Percentiles rank a stretch among this genome's conserved stretches.
Evolutionary conservation across 164 flowering plant genomes (phyloP).

Genomic region (Vitis cinerea): DNA sequence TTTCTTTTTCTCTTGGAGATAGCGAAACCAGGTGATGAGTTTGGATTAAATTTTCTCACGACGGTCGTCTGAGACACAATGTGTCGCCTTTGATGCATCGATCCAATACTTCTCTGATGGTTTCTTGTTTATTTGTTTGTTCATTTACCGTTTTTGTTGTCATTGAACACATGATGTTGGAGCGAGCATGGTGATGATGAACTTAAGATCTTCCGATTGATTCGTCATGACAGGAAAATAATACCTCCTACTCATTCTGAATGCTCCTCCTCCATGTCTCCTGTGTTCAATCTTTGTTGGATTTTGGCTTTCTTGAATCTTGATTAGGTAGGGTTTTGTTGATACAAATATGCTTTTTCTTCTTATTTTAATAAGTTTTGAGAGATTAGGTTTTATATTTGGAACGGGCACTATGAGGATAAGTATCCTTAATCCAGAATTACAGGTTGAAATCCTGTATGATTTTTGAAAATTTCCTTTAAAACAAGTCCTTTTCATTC

Average conservation of each 20-base stretch:
- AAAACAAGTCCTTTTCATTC: conserved; percentile 37
- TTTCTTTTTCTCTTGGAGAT: too few species aligned
- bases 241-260: conserved; percentile 43
- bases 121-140: conserved; percentile 1
- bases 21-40: conserved; percentile 34
- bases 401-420: conserved; percentile 19
- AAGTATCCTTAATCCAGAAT: neutral
- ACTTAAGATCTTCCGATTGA: conserved; percentile 13
- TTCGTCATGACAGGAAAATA: conserved; percentile 12
- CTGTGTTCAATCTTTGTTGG: neutral
- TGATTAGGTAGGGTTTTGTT: too few species aligned
- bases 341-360: neutral
- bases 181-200: conserved; percentile 26
- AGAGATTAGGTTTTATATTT: neutral
- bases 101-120: conserved; percentile 45
- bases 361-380: neutral
- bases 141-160: neutral
- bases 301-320: neutral
- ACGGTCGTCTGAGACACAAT: conserved; percentile 56
- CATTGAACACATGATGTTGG: neutral
- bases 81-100: conserved; percentile 28
- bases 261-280: conserved; percentile 5
- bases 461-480: conserved; percentile 17
- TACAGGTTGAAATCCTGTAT: conserved; percentile 11
- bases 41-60: conserved; percentile 47